Percentiles rank a stretch among this genome's conserved stretches.
These are phyloP conservation scores for Boehmeria nivea DNA, from an alignment of 306 rosid species.

Conservation along the genomic window DNA sequence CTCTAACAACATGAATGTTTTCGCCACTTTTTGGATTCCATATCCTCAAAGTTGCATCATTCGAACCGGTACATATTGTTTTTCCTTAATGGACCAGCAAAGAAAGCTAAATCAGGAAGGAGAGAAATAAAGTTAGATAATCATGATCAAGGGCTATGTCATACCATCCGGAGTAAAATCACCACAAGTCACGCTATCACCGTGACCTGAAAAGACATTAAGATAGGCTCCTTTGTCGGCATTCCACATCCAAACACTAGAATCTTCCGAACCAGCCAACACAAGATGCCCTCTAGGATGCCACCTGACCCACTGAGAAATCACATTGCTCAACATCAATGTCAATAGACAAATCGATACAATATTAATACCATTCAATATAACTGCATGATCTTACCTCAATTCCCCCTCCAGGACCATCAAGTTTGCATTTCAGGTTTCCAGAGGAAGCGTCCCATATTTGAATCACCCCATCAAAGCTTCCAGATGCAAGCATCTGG, in stretches of 20 bases:
- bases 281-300: constrained; percentile 81
- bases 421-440: constrained; percentile 46
- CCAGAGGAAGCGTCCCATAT: constrained; percentile 64
- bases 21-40: constrained; percentile 87
- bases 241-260: constrained; percentile 90
- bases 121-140: background rate
- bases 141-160: constrained; percentile 21
- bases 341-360: background rate
- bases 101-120: background rate
- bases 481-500: constrained; percentile 68
- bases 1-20: constrained; percentile 68
- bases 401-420: constrained; percentile 76
- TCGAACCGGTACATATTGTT: constrained; percentile 83
- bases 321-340: constrained; percentile 20
- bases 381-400: constrained; percentile 42
- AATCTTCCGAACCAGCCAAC: constrained; percentile 87
- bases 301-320: constrained; percentile 87
- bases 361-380: constrained; percentile 1
- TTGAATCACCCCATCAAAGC: constrained; percentile 68
- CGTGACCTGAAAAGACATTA: constrained; percentile 70
- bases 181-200: constrained; percentile 74
- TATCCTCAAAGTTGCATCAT: constrained; percentile 80
- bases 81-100: constrained; percentile 51
- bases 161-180: constrained; percentile 97
- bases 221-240: constrained; percentile 49